phyloP scores from a whole-genome alignment of 148 eudicot species.

The Limonium bicolor region DNA sequence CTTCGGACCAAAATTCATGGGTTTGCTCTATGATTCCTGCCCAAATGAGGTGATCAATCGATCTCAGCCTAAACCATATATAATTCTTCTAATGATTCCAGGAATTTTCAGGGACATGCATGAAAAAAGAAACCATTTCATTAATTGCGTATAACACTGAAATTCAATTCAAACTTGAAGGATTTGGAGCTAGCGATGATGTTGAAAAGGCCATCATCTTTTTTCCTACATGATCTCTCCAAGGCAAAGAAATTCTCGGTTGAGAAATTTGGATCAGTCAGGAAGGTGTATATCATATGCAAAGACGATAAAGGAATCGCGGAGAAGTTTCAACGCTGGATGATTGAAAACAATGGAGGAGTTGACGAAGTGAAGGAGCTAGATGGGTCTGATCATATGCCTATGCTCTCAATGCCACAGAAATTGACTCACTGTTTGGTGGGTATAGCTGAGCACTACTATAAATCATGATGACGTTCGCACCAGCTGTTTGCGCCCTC shows the following conservation, averaged over 20 bases:
- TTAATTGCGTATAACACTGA: not conserved
- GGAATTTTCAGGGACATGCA: too few species aligned
- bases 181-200: constrained; percentile 21
- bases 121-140: too few species aligned
- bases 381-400: constrained; percentile 33
- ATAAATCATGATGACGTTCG: too few species aligned
- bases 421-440: constrained; percentile 14
- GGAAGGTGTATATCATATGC: constrained; percentile 18
- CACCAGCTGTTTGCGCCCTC: too few species aligned
- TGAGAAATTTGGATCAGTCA: constrained; percentile 29
- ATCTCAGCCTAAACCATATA: not conserved
- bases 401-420: constrained; percentile 27
- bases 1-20: constrained; percentile 16
- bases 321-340: constrained; percentile 16
- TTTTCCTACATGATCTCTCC: constrained; percentile 22
- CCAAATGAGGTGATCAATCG: constrained; percentile 15
- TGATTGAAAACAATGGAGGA: constrained; percentile 15
- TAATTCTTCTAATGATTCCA: not conserved
- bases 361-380: constrained; percentile 17
- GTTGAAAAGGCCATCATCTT: constrained; percentile 18
- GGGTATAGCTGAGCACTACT: constrained; percentile 10
- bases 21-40: constrained; percentile 19
- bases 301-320: constrained; percentile 18
- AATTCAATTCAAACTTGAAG: constrained; percentile 8
- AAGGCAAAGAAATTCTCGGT: constrained; percentile 11